A percentile compares a stretch with the other conserved stretches of the same genome.
Conservation (phyloP, 257 asterid species). For the Eustoma russellianum region DNA sequence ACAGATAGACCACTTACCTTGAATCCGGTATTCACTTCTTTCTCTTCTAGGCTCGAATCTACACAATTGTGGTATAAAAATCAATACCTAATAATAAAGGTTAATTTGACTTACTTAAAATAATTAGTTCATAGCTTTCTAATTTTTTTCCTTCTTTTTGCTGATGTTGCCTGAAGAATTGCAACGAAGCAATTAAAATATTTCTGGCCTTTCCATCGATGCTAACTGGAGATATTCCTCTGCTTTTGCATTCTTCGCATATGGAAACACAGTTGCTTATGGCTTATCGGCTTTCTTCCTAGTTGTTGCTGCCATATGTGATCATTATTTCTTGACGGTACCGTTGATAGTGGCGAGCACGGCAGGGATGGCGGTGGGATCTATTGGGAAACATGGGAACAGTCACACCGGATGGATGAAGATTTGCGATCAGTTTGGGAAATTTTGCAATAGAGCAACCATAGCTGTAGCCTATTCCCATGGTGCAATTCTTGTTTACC, state of each 20-base stretch:
- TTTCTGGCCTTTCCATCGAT: no score
- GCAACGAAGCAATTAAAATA: no score
- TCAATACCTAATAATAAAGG: no score
- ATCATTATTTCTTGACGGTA: constrained; percentile 32
- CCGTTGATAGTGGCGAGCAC: constrained; percentile 37
- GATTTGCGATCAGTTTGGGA: constrained; percentile 31
- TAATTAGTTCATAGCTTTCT: no score
- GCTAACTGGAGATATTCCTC: no score
- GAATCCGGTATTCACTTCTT: no score
- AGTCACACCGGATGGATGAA: constrained; percentile 48
- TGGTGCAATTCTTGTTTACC: constrained; percentile 18
- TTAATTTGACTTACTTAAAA: no score
- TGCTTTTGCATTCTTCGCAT: constrained; percentile 53
- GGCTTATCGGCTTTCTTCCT: constrained; percentile 31
- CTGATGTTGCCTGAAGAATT: no score
- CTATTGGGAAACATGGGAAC: constrained; percentile 46
- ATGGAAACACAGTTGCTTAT: constrained; percentile 39
- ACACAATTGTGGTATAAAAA: no score
- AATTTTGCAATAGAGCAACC: constrained; percentile 31
- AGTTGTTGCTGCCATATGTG: constrained; percentile 13
- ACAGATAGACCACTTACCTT: no score
- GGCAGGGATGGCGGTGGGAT: constrained; percentile 49
- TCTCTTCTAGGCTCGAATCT: no score
- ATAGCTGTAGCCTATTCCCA: constrained; percentile 18
- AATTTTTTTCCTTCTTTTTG: no score